Conservation (phyloP, 1,284 basidiomycete genomes). For the Rhizoctonia solani region DNA sequence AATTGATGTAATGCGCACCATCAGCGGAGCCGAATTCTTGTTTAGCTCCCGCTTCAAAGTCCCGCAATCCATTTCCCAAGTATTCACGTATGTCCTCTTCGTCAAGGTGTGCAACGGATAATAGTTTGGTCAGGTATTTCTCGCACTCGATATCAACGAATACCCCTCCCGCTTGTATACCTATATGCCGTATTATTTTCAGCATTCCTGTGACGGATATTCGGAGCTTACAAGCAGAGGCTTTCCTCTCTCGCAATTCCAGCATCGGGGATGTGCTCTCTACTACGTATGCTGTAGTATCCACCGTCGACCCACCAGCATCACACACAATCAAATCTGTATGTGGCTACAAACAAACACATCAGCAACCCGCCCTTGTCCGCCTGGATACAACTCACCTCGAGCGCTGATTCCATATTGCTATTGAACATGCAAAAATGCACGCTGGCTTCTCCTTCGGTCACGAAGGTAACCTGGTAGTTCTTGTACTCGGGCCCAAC, state of each 20-base stretch:
- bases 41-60: neutral
- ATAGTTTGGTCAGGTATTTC: neutral
- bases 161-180: slow-evolving; percentile 16
- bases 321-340: slow-evolving; percentile 32
- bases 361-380: neutral
- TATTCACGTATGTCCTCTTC: neutral
- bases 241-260: slow-evolving; percentile 1
- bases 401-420: neutral
- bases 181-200: neutral
- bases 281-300: slow-evolving; percentile 33
- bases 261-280: neutral
- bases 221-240: slow-evolving; percentile 26
- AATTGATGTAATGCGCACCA: neutral
- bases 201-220: neutral
- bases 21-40: neutral
- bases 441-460: slow-evolving; percentile 34
- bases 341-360: neutral
- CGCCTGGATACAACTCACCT: neutral
- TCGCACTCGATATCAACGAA: neutral
- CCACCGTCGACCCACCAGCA: slow-evolving; percentile 36
- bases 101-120: neutral
- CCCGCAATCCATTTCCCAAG: neutral
- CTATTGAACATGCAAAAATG: slow-evolving; percentile 31
- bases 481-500: neutral
- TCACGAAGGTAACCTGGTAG: slow-evolving; percentile 27